Conservation (phyloP, 1,139 yeast species). For the Lodderomyces orthopsilosis region DNA sequence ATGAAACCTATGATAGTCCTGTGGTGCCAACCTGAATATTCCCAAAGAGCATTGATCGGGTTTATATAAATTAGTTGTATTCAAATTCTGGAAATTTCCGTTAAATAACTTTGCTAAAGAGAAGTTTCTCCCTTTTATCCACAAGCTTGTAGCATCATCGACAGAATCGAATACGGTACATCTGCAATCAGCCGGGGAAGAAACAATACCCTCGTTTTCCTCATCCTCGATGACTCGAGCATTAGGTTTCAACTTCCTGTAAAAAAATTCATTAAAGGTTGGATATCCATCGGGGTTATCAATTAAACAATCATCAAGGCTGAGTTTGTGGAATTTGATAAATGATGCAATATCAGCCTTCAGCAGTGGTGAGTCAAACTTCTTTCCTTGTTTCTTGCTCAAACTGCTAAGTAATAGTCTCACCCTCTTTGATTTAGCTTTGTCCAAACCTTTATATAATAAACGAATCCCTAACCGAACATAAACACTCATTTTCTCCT, state of each 20-base stretch:
- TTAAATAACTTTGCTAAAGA: constrained; percentile 64
- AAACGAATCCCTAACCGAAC: constrained; percentile 85
- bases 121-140: constrained; percentile 90
- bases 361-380: constrained; percentile 73
- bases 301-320: constrained; percentile 63
- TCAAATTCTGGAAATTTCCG: constrained; percentile 49
- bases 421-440: constrained; percentile 54
- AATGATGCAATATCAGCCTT: constrained; percentile 69
- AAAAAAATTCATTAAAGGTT: constrained; percentile 88
- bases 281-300: constrained; percentile 49
- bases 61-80: constrained; percentile 24
- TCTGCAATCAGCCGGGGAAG: constrained; percentile 89
- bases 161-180: constrained; percentile 68
- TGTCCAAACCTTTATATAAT: constrained; percentile 69
- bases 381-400: constrained; percentile 78
- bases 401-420: constrained; percentile 57
- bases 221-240: constrained; percentile 69
- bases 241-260: constrained; percentile 68
- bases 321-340: constrained; percentile 75
- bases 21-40: constrained; percentile 89
- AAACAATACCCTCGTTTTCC: constrained; percentile 46
- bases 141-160: constrained; percentile 64
- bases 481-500: constrained; percentile 89
- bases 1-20: constrained; percentile 94
- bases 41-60: constrained; percentile 59